Evolutionary conservation across 768 basidiomycete genomes (phyloP), one percentile per base, ranked within the genome.

Genomic region (Lyophyllum shimeji): DNA sequence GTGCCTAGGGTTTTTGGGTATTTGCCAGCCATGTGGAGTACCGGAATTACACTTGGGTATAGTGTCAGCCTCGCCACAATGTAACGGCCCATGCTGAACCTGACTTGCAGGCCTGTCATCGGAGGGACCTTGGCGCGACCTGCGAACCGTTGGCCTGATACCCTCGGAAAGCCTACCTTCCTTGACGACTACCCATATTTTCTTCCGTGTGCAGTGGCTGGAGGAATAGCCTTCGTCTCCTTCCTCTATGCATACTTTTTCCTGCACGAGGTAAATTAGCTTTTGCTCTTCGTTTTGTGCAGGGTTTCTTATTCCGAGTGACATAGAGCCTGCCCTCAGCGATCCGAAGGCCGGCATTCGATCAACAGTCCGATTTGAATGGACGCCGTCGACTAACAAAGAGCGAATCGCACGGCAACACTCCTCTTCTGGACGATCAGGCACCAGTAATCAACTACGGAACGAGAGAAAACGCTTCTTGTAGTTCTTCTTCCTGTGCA

Each of bases 181-280:
- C 68, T 71, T 44, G 48, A 45, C n/a, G 60, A 62, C 11, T 65
- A 68, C 49, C 72, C 71, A 2, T 73, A 72, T 58, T 67, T 74
- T 49, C 56, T 73, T 21, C 69, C 72, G 1, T 74, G 72, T 43
- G 54, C 44, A 0, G 52, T 50, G 11, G 58, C 63, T 23, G 60
- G 60, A 42, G 42, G 52, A 21, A 55, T 65, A 0, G 59, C 63
- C 0, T 63, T 66, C 7, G 43, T 59, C 24, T 55, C 60, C 18
- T 58, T 55, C 46, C 48, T 67, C 8, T 51, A 65, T 25, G 60
- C 67, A 5, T 55, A 68, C 18, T 52, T 61, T 1, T 60, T 61
- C 15, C 59, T 70, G 45, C 60, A 67, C 29, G 70, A 73, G 65
- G 70, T 60, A 47, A 46, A 64, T 24, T 9, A 25, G 24, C 23